Percentiles rank a stretch among this genome's conserved stretches.
phyloP scores from a whole-genome alignment of 2,329 filamentous ascomycete genomes.

The Aspergillus glaucus region DNA sequence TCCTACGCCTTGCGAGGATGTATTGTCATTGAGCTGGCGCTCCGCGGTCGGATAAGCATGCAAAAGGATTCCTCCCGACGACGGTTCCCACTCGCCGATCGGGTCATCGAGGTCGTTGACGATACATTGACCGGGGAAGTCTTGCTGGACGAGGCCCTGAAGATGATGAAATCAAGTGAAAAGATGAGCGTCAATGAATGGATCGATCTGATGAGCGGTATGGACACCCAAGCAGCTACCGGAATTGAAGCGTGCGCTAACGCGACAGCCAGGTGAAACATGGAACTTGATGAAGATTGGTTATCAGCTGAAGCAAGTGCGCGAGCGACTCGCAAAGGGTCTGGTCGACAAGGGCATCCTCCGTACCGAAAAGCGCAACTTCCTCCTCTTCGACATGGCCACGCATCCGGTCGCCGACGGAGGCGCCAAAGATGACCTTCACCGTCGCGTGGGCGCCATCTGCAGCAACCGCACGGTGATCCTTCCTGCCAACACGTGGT shows the following conservation, averaged over 20 bases:
- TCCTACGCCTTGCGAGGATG: slow-evolving; percentile 95
- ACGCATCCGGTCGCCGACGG: slow-evolving; percentile 95
- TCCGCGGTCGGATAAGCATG: slow-evolving; percentile 95
- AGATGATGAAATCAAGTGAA: slow-evolving; percentile 99
- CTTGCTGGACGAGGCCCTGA: slow-evolving; percentile 90
- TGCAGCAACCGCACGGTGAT: slow-evolving; percentile 92
- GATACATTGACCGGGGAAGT: slow-evolving; percentile 96
- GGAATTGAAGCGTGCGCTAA: slow-evolving; percentile 6
- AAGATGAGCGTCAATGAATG: slow-evolving; percentile 99
- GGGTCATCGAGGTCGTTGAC: slow-evolving; percentile 94
- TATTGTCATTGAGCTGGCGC: slow-evolving; percentile 95
- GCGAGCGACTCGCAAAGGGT: slow-evolving; percentile 92
- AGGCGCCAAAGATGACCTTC: slow-evolving; percentile 95
- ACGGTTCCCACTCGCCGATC: slow-evolving; percentile 86
- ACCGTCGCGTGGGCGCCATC: slow-evolving; percentile 83
- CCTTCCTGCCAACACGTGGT: slow-evolving; percentile 75
- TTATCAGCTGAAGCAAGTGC: slow-evolving; percentile 98
- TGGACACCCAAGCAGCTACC: slow-evolving; percentile 17
- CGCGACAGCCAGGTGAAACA: slow-evolving; percentile 67
- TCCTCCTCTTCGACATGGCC: slow-evolving; percentile 99
- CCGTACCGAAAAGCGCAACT: slow-evolving; percentile 98
- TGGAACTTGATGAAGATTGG: slow-evolving; percentile 99
- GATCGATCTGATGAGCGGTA: slow-evolving; percentile 99
- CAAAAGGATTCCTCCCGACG: slow-evolving; percentile 89
- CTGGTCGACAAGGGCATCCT: slow-evolving; percentile 98